Evolutionary conservation across 768 basidiomycete genomes (phyloP).

Genomic region (Paxillus ammoniavirescens): DNA sequence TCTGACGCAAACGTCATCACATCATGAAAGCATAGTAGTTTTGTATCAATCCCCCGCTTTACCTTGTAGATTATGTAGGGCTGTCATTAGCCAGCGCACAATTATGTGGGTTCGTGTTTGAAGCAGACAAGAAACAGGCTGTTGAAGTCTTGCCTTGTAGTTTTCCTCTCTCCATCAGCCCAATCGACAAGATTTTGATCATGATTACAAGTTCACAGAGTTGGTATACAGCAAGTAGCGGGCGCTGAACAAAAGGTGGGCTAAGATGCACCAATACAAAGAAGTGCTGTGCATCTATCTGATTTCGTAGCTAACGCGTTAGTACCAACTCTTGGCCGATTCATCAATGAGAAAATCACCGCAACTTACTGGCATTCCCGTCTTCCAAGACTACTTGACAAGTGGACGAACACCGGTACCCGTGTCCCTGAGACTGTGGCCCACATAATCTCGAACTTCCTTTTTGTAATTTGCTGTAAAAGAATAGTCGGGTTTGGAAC

Average conservation of each 20-base stretch:
- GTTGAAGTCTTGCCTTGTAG: background rate
- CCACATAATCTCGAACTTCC: constrained; percentile 39
- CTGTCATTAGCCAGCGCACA: background rate
- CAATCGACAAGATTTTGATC: constrained; percentile 2
- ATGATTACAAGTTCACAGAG: background rate
- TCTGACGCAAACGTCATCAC: background rate
- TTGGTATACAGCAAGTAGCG: constrained; percentile 10
- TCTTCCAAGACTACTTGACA: constrained; percentile 35
- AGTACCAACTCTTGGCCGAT: constrained; percentile 7
- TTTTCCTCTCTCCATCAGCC: background rate
- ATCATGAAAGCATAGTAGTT: background rate
- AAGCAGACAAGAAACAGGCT: too few relatives aligned
- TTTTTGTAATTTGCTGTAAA: constrained; percentile 39
- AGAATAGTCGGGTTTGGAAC: background rate
- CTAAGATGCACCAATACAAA: background rate
- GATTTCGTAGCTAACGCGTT: constrained; percentile 2
- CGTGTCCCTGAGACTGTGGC: constrained; percentile 41
- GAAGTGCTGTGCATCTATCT: background rate
- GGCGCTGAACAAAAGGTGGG: background rate
- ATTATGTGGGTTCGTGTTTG: background rate
- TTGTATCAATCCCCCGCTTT: background rate
- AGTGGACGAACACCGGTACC: constrained; percentile 44
- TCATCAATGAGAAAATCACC: background rate
- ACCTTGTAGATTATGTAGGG: background rate
- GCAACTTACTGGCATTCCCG: constrained; percentile 14